A percentile compares a stretch with the other conserved stretches of the same genome.
Evolutionary conservation across 1,284 basidiomycete species (phyloP).

Genomic region (Vanrija pseudolonga): DNA sequence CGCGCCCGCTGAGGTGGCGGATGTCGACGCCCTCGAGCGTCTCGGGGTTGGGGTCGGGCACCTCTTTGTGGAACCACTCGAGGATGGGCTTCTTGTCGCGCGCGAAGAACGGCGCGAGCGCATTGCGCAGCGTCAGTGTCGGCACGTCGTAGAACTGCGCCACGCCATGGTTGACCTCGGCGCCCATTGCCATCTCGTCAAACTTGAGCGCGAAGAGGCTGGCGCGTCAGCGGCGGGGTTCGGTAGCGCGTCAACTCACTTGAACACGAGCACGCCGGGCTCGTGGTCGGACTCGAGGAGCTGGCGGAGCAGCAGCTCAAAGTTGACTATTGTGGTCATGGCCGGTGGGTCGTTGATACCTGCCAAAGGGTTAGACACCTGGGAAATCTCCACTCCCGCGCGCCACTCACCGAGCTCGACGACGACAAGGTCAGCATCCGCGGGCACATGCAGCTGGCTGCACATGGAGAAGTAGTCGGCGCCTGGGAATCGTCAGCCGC

Average conservation of each 20-base stretch:
- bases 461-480: slow-evolving; percentile 34
- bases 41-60: not conserved
- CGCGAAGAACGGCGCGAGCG: slow-evolving; percentile 21
- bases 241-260: slow-evolving; percentile 10
- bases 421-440: slow-evolving; percentile 30
- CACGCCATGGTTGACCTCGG: slow-evolving; percentile 36
- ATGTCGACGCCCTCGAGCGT: slow-evolving; percentile 26
- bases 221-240: not conserved
- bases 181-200: slow-evolving; percentile 29
- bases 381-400: no score
- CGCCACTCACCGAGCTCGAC: slow-evolving; percentile 26
- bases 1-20: slow-evolving; percentile 22
- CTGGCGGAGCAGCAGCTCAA: slow-evolving; percentile 10
- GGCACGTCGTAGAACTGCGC: slow-evolving; percentile 44
- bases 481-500: slow-evolving; percentile 12
- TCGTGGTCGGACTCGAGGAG: not conserved
- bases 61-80: not conserved
- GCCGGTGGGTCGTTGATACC: slow-evolving; percentile 31
- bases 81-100: not conserved
- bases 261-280: slow-evolving; percentile 5
- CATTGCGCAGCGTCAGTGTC: slow-evolving; percentile 34
- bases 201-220: slow-evolving; percentile 41
- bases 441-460: slow-evolving; percentile 25
- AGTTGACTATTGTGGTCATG: slow-evolving; percentile 3
- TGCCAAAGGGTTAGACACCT: not conserved